Conservation (phyloP, 345 rosid genomes). For the Rhizophora apiculata region DNA sequence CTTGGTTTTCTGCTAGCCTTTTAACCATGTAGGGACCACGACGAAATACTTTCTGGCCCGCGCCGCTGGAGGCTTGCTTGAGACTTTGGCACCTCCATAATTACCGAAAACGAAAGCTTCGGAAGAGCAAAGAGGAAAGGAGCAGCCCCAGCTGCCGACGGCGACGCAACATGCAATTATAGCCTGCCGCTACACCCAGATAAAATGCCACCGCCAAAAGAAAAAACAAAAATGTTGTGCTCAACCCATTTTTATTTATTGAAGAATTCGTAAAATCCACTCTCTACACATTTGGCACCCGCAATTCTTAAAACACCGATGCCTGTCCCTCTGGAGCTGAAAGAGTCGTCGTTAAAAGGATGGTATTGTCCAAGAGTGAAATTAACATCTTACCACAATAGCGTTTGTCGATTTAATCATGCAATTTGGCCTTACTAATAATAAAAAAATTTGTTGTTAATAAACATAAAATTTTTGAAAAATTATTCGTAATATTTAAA, state of each 20-base stretch:
- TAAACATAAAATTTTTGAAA: too few relatives aligned
- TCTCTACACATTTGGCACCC: neutral
- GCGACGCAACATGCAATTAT: constrained; percentile 17
- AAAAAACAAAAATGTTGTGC: neutral
- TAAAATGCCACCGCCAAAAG: neutral
- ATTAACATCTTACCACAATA: too few relatives aligned
- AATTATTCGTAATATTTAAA: too few relatives aligned
- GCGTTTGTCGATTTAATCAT: too few relatives aligned
- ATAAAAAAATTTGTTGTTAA: too few relatives aligned
- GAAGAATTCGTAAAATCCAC: neutral
- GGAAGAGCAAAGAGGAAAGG: constrained; percentile 23
- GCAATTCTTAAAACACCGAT: neutral
- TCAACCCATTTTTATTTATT: too few relatives aligned
- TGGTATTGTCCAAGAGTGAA: too few relatives aligned
- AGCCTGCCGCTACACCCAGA: neutral
- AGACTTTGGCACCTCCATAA: neutral
- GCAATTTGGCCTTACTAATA: too few relatives aligned
- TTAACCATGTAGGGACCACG: neutral
- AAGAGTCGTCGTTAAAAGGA: too few relatives aligned
- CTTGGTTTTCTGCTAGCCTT: too few relatives aligned
- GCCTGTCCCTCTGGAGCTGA: neutral
- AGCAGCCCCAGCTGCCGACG: constrained; percentile 17
- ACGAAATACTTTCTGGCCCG: constrained; percentile 23
- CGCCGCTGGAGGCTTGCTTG: neutral
- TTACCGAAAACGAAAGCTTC: constrained; percentile 38